Evolutionary conservation across 768 basidiomycete species (phyloP), one percentile per base, ranked within the genome.

Genomic region (Boletus rubescentipes): DNA sequence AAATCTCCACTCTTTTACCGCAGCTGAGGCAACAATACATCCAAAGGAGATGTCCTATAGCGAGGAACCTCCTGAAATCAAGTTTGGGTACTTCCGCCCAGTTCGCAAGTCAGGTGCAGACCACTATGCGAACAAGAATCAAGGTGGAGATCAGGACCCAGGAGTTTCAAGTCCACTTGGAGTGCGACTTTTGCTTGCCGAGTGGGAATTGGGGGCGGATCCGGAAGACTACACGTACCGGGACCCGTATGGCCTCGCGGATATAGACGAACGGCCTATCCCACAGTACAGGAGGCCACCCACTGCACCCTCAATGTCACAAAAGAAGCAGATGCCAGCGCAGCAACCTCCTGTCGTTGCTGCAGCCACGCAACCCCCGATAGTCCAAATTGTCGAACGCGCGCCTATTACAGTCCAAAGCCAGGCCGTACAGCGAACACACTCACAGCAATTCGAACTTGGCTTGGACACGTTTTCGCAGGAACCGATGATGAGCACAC

Each of bases 71-170:
- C 80, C 85, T n/a, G 72, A 78, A 5, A 65, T 89, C 38, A 69
- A 75, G 8, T 89, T 90, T 67, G 79, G 82, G 18, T 87, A 80
- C 66, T 68, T 92, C 20, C 80, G 65, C 12, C 89, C 89, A 2
- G 52, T 76, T 18, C 61, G 57, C 31, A 77, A 68, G 37, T 46
- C 53, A 12, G 63, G 63, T 15, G 53, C 46, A 15, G 61, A 73
- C 39, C 61, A 74, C 51, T 63, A 66, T 42, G 51, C 59, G 34
- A 64, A 73, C 29, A 60, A 52, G 9, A 66, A 63, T 11, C 60
- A 46, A 29, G 61, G 60, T 6, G 20, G 38, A 6, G 40, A 53
- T 20, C 55, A 61, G 15, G 58, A 65, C 15, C 26, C 54, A 12
- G 54, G 59, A 26, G 58, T 77, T 18, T 63, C 65, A 30, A 70